Evolutionary conservation across 2,329 filamentous ascomycete genomes (phyloP).

Genomic region (Geosmithia putterillii): DNA sequence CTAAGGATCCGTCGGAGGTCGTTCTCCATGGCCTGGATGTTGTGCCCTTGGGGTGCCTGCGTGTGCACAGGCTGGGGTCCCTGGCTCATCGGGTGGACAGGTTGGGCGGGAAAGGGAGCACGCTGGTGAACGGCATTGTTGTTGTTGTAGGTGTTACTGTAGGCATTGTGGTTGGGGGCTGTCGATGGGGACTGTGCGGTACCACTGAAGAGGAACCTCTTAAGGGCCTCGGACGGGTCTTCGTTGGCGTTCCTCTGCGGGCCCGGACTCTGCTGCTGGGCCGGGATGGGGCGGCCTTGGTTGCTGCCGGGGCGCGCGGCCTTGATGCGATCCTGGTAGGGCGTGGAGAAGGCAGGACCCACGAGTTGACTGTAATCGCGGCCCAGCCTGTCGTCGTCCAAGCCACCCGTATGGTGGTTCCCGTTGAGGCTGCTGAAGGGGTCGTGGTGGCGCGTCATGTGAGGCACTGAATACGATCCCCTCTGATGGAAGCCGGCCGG

Average conservation of each 20-base stretch:
- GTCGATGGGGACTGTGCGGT: constrained; percentile 6
- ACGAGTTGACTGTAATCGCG: constrained; percentile 40
- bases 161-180: background rate
- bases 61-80: background rate
- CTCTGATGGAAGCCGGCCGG: constrained; percentile 5
- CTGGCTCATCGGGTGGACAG: background rate
- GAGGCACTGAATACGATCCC: constrained; percentile 5
- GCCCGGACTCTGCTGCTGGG: constrained; percentile 9
- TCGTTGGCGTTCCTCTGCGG: constrained; percentile 4
- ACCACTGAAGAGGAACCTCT: constrained; percentile 41
- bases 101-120: too few relatives aligned
- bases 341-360: constrained; percentile 57
- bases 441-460: background rate
- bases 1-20: constrained; percentile 41
- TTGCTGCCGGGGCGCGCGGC: constrained; percentile 31
- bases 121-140: background rate
- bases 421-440: background rate
- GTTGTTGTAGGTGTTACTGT: too few relatives aligned
- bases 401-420: background rate
- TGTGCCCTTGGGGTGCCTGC: constrained; percentile 5
- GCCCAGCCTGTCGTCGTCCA: constrained; percentile 44
- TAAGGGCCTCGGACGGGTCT: constrained; percentile 36
- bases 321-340: constrained; percentile 48
- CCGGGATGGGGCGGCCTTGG: background rate
- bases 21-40: constrained; percentile 38